Evolutionary conservation across 345 rosid species (phyloP), one percentile per base, ranked within the genome.

Genomic region (Salix caprea): DNA sequence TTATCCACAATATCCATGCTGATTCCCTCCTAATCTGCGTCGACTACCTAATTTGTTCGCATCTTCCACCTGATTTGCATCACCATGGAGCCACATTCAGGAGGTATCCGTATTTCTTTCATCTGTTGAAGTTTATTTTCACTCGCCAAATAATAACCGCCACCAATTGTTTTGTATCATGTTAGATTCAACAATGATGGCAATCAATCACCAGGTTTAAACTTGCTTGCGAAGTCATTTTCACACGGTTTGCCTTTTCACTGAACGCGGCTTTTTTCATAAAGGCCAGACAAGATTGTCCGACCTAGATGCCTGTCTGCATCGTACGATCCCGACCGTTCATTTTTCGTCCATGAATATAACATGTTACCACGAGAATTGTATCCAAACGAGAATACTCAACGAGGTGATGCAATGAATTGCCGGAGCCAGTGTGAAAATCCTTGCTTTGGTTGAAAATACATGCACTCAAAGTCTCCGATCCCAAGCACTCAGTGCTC

Each of bases 21-120:
- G n/a, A n/a, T n/a, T n/a, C n/a, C n/a, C n/a, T n/a, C n/a, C n/a
- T n/a, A n/a, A n/a, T n/a, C n/a, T n/a, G n/a, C n/a, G n/a, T n/a
- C n/a, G n/a, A n/a, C n/a, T n/a, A n/a, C n/a, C n/a, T n/a, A n/a
- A n/a, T n/a, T n/a, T n/a, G n/a, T n/a, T n/a, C n/a, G n/a, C n/a
- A n/a, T n/a, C n/a, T n/a, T n/a, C n/a, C n/a, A n/a, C n/a, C n/a
- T n/a, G n/a, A n/a, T n/a, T n/a, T n/a, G n/a, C n/a, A n/a, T n/a
- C n/a, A n/a, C n/a, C 61, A 56, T 9, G 13, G 62, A n/a, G 62
- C 62, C 62, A n/a, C 23, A n/a, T 56, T 56, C 62, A 81, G 65
- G 80, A 87, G 90, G 92, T 86, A 79, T 40, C 1, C 0, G 6
- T 7, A 24, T 28, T 65, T 61, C 58, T 70, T 46, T 28, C 16